Evolutionary conservation across 2,329 filamentous ascomycete species (phyloP).

Genomic region (Fusarium subtropicale): DNA sequence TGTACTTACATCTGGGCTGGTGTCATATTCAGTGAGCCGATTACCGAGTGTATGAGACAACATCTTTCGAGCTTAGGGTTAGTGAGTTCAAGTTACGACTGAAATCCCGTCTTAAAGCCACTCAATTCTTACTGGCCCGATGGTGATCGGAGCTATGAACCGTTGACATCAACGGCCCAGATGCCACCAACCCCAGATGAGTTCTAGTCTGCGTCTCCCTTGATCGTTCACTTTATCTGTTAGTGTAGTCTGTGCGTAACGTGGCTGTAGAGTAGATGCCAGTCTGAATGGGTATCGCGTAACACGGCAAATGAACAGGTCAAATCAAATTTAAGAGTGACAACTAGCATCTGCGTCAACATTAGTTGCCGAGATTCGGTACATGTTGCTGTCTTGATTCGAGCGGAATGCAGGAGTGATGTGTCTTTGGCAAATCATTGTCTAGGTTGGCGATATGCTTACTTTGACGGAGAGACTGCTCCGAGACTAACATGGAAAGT

Average conservation of each 20-base stretch:
- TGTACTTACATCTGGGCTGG: background rate
- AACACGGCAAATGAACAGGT: background rate
- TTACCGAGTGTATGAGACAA: background rate
- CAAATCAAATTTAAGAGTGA: too few relatives aligned
- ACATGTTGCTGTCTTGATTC: accelerated
- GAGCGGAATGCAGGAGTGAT: background rate
- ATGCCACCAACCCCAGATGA: background rate
- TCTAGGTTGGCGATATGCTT: background rate
- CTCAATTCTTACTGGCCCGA: background rate
- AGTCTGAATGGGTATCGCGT: background rate
- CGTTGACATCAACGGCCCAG: background rate
- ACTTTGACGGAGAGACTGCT: background rate
- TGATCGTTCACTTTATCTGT: background rate
- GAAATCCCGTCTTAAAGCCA: background rate
- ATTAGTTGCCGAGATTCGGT: background rate
- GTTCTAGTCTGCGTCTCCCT: background rate
- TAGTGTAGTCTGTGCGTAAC: background rate
- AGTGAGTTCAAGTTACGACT: background rate
- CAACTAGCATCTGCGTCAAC: background rate
- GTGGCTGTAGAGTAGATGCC: background rate
- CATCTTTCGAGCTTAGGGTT: background rate
- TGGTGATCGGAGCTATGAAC: background rate
- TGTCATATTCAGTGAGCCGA: background rate
- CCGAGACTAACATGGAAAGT: background rate
- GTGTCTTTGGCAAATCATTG: background rate